phyloP scores from a whole-genome alignment of 1,139 yeast species.

The Suhomyces maxii region DNA sequence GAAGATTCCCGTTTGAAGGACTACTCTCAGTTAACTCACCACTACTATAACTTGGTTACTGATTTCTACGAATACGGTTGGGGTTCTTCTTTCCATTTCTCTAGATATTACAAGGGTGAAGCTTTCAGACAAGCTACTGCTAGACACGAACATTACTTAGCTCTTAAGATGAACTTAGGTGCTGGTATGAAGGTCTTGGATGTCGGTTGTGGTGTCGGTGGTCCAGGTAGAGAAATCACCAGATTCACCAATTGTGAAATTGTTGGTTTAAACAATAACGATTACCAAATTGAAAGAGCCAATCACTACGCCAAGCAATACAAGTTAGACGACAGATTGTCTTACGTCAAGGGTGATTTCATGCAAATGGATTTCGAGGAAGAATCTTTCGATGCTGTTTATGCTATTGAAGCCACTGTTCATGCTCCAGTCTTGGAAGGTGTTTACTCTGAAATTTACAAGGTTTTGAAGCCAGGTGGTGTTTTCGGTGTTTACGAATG shows the following conservation, averaged over 20 bases:
- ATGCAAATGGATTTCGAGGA: conserved; percentile 98
- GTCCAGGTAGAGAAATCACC: conserved; percentile 95
- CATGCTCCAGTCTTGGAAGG: conserved; percentile 98
- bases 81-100: conserved; percentile 99
- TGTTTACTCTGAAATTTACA: conserved; percentile 91
- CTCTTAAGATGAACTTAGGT: conserved; percentile 76
- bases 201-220: conserved; percentile 99
- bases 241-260: conserved; percentile 86
- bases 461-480: conserved; percentile 97
- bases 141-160: conserved; percentile 95
- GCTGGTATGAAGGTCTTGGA: conserved; percentile 88
- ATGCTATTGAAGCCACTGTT: conserved; percentile 97
- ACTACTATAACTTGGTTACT: conserved; percentile 94
- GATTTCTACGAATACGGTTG: conserved; percentile 97
- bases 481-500: conserved; percentile 97
- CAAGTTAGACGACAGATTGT: conserved; percentile 69
- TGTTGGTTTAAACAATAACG: conserved; percentile 94
- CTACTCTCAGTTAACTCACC: conserved; percentile 89
- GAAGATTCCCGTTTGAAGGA: conserved; percentile 76
- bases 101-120: conserved; percentile 91
- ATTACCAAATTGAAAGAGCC: conserved; percentile 94
- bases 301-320: conserved; percentile 70
- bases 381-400: conserved; percentile 90
- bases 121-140: conserved; percentile 94
- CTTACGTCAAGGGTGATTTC: conserved; percentile 95